These are phyloP conservation scores for Stropharia rugosoannulata DNA, from an alignment of 768 basidiomycete species.

Conservation along the genomic window DNA sequence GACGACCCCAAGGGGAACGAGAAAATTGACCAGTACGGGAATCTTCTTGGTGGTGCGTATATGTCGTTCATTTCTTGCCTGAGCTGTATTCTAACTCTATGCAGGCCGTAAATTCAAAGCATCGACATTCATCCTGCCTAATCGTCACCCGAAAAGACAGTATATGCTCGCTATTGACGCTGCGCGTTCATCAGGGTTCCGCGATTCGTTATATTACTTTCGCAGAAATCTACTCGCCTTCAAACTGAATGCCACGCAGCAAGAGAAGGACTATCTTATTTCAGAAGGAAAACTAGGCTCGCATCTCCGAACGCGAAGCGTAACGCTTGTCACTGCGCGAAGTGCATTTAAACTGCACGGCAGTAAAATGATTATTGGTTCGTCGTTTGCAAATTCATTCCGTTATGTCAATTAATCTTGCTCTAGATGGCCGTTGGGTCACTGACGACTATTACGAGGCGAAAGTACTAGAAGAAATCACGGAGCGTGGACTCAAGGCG, in stretches of 20 bases:
- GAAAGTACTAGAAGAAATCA: slow-evolving; percentile 72
- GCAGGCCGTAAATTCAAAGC: slow-evolving; percentile 88
- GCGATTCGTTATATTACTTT: slow-evolving; percentile 98
- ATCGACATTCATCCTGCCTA: slow-evolving; percentile 82
- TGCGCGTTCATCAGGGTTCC: slow-evolving; percentile 92
- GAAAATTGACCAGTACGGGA: slow-evolving; percentile 87
- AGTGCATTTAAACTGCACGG: slow-evolving; percentile 96
- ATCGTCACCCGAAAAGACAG: slow-evolving; percentile 76
- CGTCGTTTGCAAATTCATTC: slow-evolving; percentile 21
- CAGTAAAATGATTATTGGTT: slow-evolving; percentile 84
- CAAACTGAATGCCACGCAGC: slow-evolving; percentile 86
- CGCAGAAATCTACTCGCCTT: slow-evolving; percentile 86
- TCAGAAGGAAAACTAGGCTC: slow-evolving; percentile 83
- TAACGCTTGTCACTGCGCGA: slow-evolving; percentile 89
- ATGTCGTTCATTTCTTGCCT: slow-evolving; percentile 3
- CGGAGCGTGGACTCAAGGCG: slow-evolving; percentile 78
- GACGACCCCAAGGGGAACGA: slow-evolving; percentile 86
- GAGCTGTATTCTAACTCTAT: slow-evolving; percentile 1
- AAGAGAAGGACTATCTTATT: slow-evolving; percentile 93
- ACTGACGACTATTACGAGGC: slow-evolving; percentile 96
- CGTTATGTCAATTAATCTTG: background rate
- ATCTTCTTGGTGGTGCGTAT: slow-evolving; percentile 75
- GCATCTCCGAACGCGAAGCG: slow-evolving; percentile 86
- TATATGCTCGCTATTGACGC: slow-evolving; percentile 99
- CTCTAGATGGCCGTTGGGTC: slow-evolving; percentile 85